Percentiles rank a stretch among this genome's conserved stretches.
phyloP scores from a whole-genome alignment of 176 grass and related monocot species.

The Aegilops sharonensis region DNA sequence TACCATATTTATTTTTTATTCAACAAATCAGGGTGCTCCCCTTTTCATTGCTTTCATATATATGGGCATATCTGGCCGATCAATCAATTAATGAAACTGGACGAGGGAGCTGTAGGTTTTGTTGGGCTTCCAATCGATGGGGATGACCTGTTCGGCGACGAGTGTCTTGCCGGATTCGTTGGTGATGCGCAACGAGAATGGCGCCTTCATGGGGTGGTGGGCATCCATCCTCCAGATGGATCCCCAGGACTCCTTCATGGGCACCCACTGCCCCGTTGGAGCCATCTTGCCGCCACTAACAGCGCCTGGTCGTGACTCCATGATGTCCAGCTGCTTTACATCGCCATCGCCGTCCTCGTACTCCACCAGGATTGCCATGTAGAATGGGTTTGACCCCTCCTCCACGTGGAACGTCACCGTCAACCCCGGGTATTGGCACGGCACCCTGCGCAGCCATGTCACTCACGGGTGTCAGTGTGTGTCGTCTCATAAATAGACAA shows the following conservation, averaged over 20 bases:
- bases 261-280: conserved; percentile 36
- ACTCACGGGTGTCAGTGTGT: neutral
- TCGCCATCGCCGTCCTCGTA: neutral
- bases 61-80: neutral
- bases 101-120: conserved; percentile 47
- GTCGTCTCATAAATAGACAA: neutral
- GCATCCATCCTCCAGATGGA: conserved; percentile 61
- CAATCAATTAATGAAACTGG: conserved; percentile 14
- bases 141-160: neutral
- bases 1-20: neutral
- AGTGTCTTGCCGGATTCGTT: conserved; percentile 27
- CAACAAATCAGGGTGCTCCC: neutral
- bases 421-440: conserved; percentile 26
- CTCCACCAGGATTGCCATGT: conserved; percentile 29
- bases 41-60: neutral
- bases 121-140: conserved; percentile 44
- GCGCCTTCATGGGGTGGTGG: conserved; percentile 26
- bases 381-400: conserved; percentile 60
- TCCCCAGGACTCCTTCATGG: conserved; percentile 54
- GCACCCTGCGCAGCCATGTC: conserved; percentile 11
- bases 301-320: conserved; percentile 31
- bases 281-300: neutral
- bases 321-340: conserved; percentile 49
- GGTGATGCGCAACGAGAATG: conserved; percentile 64
- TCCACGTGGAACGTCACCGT: conserved; percentile 58